Base-by-base conservation (phyloP, 2,329 filamentous ascomycete genomes). In the Thelonectria olida region DNA sequence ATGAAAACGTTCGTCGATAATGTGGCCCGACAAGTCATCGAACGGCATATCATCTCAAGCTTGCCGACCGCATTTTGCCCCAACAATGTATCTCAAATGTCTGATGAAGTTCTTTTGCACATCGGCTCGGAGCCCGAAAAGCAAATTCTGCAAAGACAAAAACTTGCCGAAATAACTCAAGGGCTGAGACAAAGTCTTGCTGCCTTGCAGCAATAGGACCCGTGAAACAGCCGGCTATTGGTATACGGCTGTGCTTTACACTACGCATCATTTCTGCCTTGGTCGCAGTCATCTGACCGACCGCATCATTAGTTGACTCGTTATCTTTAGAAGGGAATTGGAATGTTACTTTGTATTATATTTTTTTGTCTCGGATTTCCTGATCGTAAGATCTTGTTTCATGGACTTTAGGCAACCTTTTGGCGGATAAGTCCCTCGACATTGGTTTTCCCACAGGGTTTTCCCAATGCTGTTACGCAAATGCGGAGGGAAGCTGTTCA, bases 1-100 rank as follows among this genome's bases (percentile, higher is more conserved):
- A 57, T 65, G 59, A 66, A 68, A 22, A 71, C 62, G 3, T 72
- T 72, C 15, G 58, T 72, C 15, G 70, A 71, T 45, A 70, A 71
- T 23, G 54, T 72, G 3, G 62, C 64, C 8, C 54, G 64, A 13
- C 69, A 69, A 23, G 67, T 70, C 15, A 59, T 72, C 1, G 69
- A 70, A 10, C 44, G 66, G 1, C 70, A 71, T 34, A 65, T 72
- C n/a, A 28, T 67, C 12, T 25, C 60, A 6, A 52, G 59, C 39
- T 38, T 66, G n/a, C 61, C 44, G 6, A 19, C 3, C 3, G 44
- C 44, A 7, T 48, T 31, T 31, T 48, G 44, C 15, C 44, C 44
- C 4, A 48, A 17, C 25, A 3, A 3, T 10, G 44, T 48, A 8
- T 28, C 44, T 31, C 23, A 48, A 17, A 3, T 48, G 3, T 48